A percentile compares a stretch with the other conserved stretches of the same genome.
Conservation (phyloP, 2,329 filamentous ascomycete species). For the Microsporum canis region DNA sequence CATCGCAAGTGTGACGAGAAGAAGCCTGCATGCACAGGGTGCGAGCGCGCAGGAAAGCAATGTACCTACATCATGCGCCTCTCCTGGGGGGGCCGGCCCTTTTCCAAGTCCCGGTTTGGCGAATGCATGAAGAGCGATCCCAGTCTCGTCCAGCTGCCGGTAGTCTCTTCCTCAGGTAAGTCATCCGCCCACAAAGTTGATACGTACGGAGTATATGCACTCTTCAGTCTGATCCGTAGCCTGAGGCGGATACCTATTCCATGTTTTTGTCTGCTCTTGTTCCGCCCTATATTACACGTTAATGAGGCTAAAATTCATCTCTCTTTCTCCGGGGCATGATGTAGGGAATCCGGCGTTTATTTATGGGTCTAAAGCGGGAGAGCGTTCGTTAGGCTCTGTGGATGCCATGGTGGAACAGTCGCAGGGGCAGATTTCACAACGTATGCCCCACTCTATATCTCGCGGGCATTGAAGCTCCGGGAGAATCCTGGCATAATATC, state of each 20-base stretch:
- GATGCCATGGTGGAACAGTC: not conserved
- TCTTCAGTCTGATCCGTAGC: not conserved
- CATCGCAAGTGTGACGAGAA: slow-evolving; percentile 16
- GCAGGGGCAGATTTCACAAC: not conserved
- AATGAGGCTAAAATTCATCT: not conserved
- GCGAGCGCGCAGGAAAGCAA: slow-evolving; percentile 8
- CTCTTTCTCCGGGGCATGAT: not conserved
- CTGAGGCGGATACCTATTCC: not conserved
- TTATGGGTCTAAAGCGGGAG: slow-evolving; percentile 1
- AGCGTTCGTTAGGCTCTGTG: not conserved
- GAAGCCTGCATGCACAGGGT: slow-evolving; percentile 12
- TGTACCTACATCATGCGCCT: slow-evolving; percentile 12
- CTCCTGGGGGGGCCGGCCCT: slow-evolving; percentile 15
- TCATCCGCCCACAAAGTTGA: not conserved
- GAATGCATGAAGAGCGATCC: slow-evolving; percentile 14
- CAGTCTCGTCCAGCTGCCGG: slow-evolving; percentile 10
- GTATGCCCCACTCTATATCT: not conserved
- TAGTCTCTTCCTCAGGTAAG: slow-evolving; percentile 8
- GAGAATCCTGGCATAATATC: not conserved
- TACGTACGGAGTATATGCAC: too few relatives aligned
- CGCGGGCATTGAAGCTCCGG: not conserved
- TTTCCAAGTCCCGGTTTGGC: slow-evolving; percentile 15
- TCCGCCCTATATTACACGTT: not conserved
- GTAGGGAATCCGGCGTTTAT: slow-evolving; percentile 2
- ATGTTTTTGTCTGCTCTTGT: not conserved